Percentiles rank a stretch among this genome's conserved stretches.
phyloP scores from a whole-genome alignment of 2,329 filamentous ascomycete species.

The Alternaria atra region DNA sequence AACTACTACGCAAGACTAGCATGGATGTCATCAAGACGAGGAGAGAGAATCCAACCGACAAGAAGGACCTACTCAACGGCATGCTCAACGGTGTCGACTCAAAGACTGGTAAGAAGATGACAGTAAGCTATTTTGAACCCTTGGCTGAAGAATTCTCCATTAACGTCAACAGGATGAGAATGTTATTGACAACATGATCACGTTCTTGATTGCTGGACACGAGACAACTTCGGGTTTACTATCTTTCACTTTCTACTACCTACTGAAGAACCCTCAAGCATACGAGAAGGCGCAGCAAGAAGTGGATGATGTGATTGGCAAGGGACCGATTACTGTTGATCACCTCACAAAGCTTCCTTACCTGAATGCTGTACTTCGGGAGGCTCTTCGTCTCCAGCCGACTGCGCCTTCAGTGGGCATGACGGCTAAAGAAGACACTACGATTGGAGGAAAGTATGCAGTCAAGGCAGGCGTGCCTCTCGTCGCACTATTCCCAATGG shows the following conservation, averaged over 20 bases:
- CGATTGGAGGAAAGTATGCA: conserved; percentile 51
- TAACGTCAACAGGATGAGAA: conserved; percentile 58
- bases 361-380: conserved; percentile 63
- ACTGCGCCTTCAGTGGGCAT: conserved; percentile 62
- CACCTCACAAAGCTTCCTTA: conserved; percentile 64
- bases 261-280: conserved; percentile 61
- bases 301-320: conserved; percentile 62
- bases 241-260: conserved; percentile 60
- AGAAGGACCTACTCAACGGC: conserved; percentile 69
- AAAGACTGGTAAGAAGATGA: conserved; percentile 66
- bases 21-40: conserved; percentile 67
- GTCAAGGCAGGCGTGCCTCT: conserved; percentile 48
- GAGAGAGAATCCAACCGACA: conserved; percentile 61
- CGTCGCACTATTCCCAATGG: conserved; percentile 41
- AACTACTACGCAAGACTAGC: conserved; percentile 64
- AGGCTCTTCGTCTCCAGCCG: conserved; percentile 65
- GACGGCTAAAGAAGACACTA: conserved; percentile 44
- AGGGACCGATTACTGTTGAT: conserved; percentile 55
- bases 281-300: conserved; percentile 63
- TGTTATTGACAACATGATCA: conserved; percentile 73
- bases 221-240: conserved; percentile 51
- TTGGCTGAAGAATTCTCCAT: background rate
- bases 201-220: conserved; percentile 65
- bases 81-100: conserved; percentile 69
- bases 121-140: conserved; percentile 20